Base-by-base conservation (phyloP, 1,139 yeast genomes). In the Scheffersomyces segobiensis region DNA sequence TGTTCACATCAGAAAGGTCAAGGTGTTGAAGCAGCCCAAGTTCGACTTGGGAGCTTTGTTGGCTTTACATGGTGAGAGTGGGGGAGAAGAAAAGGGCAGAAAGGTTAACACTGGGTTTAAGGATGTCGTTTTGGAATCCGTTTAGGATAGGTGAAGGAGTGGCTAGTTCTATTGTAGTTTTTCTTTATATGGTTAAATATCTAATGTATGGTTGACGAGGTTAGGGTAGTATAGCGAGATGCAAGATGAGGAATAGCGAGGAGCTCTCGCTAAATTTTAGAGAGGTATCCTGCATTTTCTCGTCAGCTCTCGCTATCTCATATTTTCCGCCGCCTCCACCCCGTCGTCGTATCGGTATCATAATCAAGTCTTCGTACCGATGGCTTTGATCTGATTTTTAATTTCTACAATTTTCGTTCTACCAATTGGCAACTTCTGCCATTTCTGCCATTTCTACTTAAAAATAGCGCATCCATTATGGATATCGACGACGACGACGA, bases 1-100 rank as follows among this genome's bases (percentile, higher is more conserved):
- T 74, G 80, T 80, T 65, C 83, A 80, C 76, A 79, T 80, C 70
- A 79, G 84, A 79, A 80, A 80, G 75, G 84, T 80, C 63, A 80
- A 80, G 75, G 78, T 80, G 67, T 79, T 80, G 74, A 80, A 80
- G 74, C 82, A 77, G 71, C 84, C 84, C 67, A 80, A 80, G 74
- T 80, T 80, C 78, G 84, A 80, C 71, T 79, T 80, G 71, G 83
- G 83, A 71, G 72, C 83, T 65, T 80, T 80, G 71, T 68, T 80
- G 75, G 75, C 84, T 65, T 79, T 80, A 71, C 84, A 80, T 76
- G 84, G 84, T 72, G 84, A 80, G 73, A 80, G 78, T 66, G 67
- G 81, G 60, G 59, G 84, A 69, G 83, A 80, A 71, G 84, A 80
- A 72, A 79, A 80, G 74, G 84, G 84, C 67, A 80, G 80, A 75